A percentile compares a stretch with the other conserved stretches of the same genome.
These are phyloP conservation scores for Nigrograna mackinnonii DNA, from an alignment of 2,329 filamentous ascomycete genomes.

Conservation along the genomic window DNA sequence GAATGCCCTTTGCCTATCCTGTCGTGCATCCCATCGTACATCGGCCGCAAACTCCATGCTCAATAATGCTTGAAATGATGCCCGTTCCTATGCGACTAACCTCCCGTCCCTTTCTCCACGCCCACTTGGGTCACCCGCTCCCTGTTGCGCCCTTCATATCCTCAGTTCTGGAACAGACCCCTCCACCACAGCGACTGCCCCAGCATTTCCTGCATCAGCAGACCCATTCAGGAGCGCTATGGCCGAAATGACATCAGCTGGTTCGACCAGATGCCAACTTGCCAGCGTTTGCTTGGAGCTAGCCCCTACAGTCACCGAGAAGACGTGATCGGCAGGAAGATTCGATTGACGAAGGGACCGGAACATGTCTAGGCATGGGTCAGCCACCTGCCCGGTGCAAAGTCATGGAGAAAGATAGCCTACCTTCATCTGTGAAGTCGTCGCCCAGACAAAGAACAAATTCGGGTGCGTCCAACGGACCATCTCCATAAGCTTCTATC, in stretches of 20 bases:
- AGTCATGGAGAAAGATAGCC: slow-evolving; percentile 12
- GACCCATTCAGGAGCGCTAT: slow-evolving; percentile 58
- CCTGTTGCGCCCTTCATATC: too few species aligned
- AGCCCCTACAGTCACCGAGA: slow-evolving; percentile 88
- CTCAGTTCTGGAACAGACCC: slow-evolving; percentile 40
- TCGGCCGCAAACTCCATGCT: too few species aligned
- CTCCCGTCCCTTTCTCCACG: too few species aligned
- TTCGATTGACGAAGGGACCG: slow-evolving; percentile 68
- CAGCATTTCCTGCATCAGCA: slow-evolving; percentile 44
- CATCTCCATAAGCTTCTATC: slow-evolving; percentile 70
- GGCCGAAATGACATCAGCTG: slow-evolving; percentile 79
- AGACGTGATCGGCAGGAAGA: slow-evolving; percentile 69
- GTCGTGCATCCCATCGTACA: too few species aligned
- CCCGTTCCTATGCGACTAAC: too few species aligned
- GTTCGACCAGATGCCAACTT: slow-evolving; percentile 86
- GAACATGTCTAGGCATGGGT: slow-evolving; percentile 69
- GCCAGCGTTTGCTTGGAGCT: slow-evolving; percentile 91
- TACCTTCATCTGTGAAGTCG: slow-evolving; percentile 97
- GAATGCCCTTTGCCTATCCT: too few species aligned
- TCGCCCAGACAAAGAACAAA: slow-evolving; percentile 93
- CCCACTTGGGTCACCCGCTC: too few species aligned
- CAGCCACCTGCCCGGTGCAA: not conserved
- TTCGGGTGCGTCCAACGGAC: slow-evolving; percentile 65
- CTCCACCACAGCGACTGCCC: slow-evolving; percentile 45
- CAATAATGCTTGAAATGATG: too few species aligned